These are phyloP conservation scores for Stemphylium beticola DNA, from an alignment of 2,329 filamentous ascomycete species.

Conservation along the genomic window DNA sequence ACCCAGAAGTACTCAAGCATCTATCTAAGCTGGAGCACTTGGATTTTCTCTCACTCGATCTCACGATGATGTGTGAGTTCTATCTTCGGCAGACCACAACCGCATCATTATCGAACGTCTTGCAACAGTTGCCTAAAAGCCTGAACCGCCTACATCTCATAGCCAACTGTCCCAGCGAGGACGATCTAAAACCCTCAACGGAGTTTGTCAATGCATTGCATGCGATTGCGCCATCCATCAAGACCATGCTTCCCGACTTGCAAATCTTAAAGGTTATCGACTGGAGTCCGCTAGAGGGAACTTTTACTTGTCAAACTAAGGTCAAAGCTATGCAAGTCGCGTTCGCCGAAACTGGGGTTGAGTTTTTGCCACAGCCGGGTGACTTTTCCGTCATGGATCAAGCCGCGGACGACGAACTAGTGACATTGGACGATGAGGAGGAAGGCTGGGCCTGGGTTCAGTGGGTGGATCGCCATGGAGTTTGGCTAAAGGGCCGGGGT, in stretches of 20 bases:
- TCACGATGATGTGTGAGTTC: neutral
- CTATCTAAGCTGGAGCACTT: neutral
- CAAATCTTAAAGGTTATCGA: neutral
- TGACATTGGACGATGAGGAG: neutral
- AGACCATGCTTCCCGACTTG: neutral
- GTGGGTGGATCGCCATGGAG: neutral
- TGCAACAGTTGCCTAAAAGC: slow-evolving; percentile 4
- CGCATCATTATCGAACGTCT: neutral
- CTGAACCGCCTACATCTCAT: slow-evolving; percentile 1
- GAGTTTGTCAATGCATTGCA: neutral
- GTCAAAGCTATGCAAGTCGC: neutral
- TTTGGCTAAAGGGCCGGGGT: neutral
- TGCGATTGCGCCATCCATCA: neutral
- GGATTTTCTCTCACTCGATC: neutral
- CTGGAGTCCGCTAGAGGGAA: slow-evolving; percentile 7
- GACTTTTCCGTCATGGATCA: neutral
- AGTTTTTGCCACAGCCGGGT: neutral
- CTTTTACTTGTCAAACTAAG: slow-evolving; percentile 6
- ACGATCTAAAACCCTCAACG: neutral
- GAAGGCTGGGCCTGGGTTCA: slow-evolving; percentile 9
- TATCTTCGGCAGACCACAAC: neutral
- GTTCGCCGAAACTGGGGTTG: neutral
- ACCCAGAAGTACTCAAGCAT: neutral
- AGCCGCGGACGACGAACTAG: neutral
- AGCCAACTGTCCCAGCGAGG: neutral